Conservation (phyloP, 164 flowering plant species). For the Cinnamomum chago region DNA sequence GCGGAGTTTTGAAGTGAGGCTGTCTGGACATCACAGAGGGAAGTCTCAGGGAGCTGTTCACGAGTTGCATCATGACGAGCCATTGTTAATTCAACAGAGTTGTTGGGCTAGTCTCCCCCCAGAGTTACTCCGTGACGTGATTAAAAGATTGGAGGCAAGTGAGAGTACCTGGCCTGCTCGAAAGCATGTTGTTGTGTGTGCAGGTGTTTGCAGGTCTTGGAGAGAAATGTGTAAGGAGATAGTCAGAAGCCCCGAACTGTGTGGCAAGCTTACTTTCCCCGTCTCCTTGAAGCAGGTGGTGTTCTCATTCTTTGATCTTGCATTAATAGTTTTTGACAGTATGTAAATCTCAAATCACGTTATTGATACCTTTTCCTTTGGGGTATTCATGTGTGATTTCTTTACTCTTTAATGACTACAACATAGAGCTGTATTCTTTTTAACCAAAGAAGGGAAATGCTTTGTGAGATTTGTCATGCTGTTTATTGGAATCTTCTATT, state of each 20-base stretch:
- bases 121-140: conserved; percentile 76
- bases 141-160: conserved; percentile 82
- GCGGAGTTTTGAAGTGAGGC: conserved; percentile 76
- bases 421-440: too few species aligned
- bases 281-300: conserved; percentile 82
- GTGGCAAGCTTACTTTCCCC: conserved; percentile 88
- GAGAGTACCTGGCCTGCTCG: conserved; percentile 89
- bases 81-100: conserved; percentile 51
- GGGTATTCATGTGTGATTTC: too few species aligned
- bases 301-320: background rate
- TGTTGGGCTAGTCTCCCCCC: conserved; percentile 94
- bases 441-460: too few species aligned
- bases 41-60: conserved; percentile 68
- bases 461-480: too few species aligned
- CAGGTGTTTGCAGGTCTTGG: conserved; percentile 90
- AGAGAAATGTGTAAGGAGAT: conserved; percentile 88
- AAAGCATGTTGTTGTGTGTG: conserved; percentile 84
- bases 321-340: too few species aligned
- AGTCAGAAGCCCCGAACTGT: conserved; percentile 68
- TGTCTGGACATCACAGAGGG: conserved; percentile 52
- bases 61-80: conserved; percentile 48
- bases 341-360: too few species aligned
- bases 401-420: too few species aligned
- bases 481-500: background rate
- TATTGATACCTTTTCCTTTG: too few species aligned